Base-by-base conservation (phyloP, 495 filamentous ascomycete genomes). In the Talaromyces trachyspermus region DNA sequence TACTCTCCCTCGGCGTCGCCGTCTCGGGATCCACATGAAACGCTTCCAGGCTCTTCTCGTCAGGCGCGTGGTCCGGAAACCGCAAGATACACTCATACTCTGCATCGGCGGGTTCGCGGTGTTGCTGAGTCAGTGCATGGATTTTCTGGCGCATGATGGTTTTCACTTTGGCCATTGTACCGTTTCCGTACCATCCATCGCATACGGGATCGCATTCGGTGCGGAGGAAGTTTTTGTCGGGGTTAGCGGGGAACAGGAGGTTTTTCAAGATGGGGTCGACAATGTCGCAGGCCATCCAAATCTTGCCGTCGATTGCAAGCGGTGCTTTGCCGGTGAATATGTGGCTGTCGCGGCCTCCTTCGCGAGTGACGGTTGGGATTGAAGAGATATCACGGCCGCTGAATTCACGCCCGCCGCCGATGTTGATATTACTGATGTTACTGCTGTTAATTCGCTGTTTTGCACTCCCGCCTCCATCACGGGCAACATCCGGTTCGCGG, bases 261-360 rank as follows among this genome's bases (percentile, higher is more conserved):
- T 36, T 22, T 23, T 19, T 17, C 2, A 90, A 59, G 7, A 90
- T 55, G 0, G 89, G 86, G 56, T 96, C 90, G 0, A 77, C 80
- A 48, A 98, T 84, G 61, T 98, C 92, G 66, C 90, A 94, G 24
- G 90, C 74, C 71, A 96, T 92, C 84, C 88, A 98, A 48, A 89
- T 80, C 38, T 89, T 86, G 2, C 89, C 89, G 56, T 92, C 88
- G 4, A 71, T 66, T 8, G 75, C 74, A 22, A 89, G 68, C 0
- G 69, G 70, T 3, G 59, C 66, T 33, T 77, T 61, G 29, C 92
- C 91, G 38, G 91, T 84, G 63, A 95, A 98, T 14, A 91, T 60
- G 64, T 96, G 92, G 29, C 44, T 46, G 22, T 35, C 26, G 1
- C 18, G 44, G n/a, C 9, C 22, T 35, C 39, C 41, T 5, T 26